A percentile compares a stretch with the other conserved stretches of the same genome.
These are phyloP conservation scores for Neonectria ditissima DNA, from an alignment of 2,329 filamentous ascomycete genomes.

Conservation along the genomic window DNA sequence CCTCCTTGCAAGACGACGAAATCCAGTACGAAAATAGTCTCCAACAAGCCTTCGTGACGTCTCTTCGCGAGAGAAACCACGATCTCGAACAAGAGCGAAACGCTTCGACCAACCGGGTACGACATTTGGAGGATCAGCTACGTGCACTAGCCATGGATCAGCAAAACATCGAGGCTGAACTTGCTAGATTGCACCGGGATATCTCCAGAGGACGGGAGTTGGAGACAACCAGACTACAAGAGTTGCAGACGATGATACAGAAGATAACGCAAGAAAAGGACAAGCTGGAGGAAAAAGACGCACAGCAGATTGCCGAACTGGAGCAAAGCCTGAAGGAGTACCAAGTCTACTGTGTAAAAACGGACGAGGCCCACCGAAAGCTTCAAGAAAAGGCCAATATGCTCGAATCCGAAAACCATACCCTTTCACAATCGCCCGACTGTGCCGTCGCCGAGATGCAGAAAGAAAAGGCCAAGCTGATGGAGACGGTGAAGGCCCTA, in stretches of 20 bases:
- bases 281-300: neutral
- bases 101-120: neutral
- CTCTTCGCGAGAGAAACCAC: conserved; percentile 9
- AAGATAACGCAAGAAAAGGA: neutral
- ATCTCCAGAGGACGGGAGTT: neutral
- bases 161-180: neutral
- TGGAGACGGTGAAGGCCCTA: neutral
- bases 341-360: neutral
- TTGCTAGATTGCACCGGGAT: neutral
- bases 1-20: neutral
- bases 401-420: neutral
- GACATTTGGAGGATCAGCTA: neutral
- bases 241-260: neutral
- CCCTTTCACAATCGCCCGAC: neutral
- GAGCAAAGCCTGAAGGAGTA: conserved; percentile 9
- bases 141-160: neutral
- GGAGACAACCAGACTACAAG: neutral
- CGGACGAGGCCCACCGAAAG: neutral
- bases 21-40: neutral
- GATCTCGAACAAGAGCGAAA: conserved; percentile 14
- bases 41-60: conserved; percentile 4
- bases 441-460: neutral
- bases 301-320: neutral
- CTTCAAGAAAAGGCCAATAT: neutral
- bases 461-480: neutral